Conservation (phyloP, 2,329 filamentous ascomycete species). For the Ceratocystis albifundus region DNA sequence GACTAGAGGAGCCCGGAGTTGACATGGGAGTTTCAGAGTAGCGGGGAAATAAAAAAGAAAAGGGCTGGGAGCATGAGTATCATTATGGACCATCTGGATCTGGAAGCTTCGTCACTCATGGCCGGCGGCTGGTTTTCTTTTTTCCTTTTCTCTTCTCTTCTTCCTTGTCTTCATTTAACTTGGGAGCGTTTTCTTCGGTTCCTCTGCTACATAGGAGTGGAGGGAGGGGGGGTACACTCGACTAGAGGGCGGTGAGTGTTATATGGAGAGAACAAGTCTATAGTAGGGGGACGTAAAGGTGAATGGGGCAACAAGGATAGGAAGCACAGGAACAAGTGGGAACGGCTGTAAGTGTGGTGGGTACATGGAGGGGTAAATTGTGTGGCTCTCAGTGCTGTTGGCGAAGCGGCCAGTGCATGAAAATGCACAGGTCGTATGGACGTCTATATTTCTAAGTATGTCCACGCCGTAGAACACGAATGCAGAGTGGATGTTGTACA, state of each 20-base stretch:
- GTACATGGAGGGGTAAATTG: conserved; percentile 1
- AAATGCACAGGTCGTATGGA: not conserved
- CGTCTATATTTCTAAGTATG: not conserved
- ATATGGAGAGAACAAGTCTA: not conserved
- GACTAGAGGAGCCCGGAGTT: not conserved
- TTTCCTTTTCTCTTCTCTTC: no score
- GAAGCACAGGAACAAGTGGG: not conserved
- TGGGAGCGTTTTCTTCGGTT: no score
- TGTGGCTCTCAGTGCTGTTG: not conserved
- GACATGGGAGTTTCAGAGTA: not conserved
- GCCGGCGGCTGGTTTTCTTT: no score
- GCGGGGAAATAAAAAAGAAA: no score
- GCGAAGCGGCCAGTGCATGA: not conserved
- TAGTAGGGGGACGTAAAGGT: not conserved
- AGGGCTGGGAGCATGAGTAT: no score
- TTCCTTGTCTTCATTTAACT: no score
- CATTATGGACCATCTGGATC: no score
- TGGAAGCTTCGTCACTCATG: no score
- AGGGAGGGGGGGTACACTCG: not conserved
- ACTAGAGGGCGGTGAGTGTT: not conserved
- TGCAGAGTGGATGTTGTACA: not conserved
- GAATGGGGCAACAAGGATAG: not conserved
- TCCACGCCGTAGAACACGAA: not conserved
- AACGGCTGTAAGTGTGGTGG: conserved; percentile 4
- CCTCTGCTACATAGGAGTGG: no score